A percentile compares a stretch with the other conserved stretches of the same genome.
Conservation (phyloP, 2,329 filamentous ascomycete genomes). For the Fusarium acutatum region DNA sequence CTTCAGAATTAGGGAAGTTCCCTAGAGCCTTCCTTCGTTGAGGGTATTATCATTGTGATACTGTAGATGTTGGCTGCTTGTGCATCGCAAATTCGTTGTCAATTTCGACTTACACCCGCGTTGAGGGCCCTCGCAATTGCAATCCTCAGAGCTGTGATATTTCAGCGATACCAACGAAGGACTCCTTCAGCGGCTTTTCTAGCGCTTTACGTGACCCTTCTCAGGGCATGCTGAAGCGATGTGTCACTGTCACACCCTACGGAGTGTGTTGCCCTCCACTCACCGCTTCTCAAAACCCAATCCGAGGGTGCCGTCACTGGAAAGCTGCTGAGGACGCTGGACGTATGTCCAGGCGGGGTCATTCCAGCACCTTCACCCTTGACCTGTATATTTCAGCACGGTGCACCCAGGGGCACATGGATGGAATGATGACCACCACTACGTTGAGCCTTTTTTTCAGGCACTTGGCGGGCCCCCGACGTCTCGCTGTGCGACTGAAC, state of each 20-base stretch:
- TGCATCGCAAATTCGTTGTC: slow-evolving; percentile 27
- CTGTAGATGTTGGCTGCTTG: slow-evolving; percentile 11
- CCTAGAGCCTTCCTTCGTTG: background rate
- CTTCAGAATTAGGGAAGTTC: background rate
- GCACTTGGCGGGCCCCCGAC: slow-evolving; percentile 22
- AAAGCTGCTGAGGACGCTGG: slow-evolving; percentile 24
- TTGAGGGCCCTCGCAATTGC: slow-evolving; percentile 18
- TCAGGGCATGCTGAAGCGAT: slow-evolving; percentile 38
- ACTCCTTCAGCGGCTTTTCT: slow-evolving; percentile 32
- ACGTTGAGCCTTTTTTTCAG: slow-evolving; percentile 29
- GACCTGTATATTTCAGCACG: slow-evolving; percentile 43
- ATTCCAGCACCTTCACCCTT: slow-evolving; percentile 43
- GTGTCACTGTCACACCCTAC: slow-evolving; percentile 37
- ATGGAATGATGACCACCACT: slow-evolving; percentile 31
- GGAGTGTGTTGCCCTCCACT: slow-evolving; percentile 29
- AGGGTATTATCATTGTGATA: background rate
- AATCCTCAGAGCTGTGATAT: slow-evolving; percentile 31
- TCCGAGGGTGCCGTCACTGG: slow-evolving; percentile 25
- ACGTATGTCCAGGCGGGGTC: slow-evolving; percentile 35
- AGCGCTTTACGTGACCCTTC: slow-evolving; percentile 35
- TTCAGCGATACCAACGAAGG: slow-evolving; percentile 40
- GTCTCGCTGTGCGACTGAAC: slow-evolving; percentile 21
- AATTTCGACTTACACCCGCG: slow-evolving; percentile 9
- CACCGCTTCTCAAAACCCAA: slow-evolving; percentile 34
- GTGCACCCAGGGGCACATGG: slow-evolving; percentile 21